Evolutionary conservation across 75 land plant species (phyloP).

Genomic region (Selaginella moellendorffii): DNA sequence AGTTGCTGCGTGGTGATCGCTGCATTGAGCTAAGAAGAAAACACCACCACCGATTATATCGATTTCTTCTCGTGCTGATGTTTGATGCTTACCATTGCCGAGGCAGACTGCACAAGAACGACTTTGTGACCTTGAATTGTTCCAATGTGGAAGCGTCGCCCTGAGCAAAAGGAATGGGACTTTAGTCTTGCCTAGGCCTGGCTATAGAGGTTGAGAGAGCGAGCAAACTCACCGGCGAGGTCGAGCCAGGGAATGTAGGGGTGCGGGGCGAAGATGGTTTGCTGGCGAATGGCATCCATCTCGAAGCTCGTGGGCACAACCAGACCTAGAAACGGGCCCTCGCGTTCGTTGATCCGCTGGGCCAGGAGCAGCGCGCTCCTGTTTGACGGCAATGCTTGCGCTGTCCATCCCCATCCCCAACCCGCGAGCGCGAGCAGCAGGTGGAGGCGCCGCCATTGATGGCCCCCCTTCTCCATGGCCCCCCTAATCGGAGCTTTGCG

Average conservation of each 20-base stretch:
- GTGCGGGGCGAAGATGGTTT: conserved; percentile 21
- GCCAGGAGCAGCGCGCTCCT: conserved; percentile 7
- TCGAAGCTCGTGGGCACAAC: conserved; percentile 37
- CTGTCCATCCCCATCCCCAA: neutral
- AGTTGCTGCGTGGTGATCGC: conserved; percentile 21
- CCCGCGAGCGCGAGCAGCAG: neutral
- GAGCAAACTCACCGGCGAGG: conserved; percentile 26
- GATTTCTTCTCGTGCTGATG: neutral
- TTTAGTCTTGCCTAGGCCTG: too few relatives aligned
- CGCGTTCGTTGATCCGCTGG: conserved; percentile 10
- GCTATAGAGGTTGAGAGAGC: too few relatives aligned
- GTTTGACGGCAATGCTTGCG: conserved; percentile 5
- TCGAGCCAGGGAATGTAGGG: conserved; percentile 21
- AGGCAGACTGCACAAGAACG: neutral
- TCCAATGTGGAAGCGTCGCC: neutral
- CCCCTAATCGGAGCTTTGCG: neutral
- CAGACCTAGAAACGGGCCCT: conserved; percentile 31
- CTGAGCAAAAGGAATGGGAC: neutral
- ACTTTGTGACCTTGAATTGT: neutral
- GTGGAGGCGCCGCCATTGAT: neutral
- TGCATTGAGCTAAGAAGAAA: conserved; percentile 2
- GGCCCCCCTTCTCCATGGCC: neutral
- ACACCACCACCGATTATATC: neutral
- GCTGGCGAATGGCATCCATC: conserved; percentile 25
- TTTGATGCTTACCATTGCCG: neutral